Percentiles rank a stretch among this genome's conserved stretches.
Evolutionary conservation across 257 asterid species (phyloP).

Genomic region (Solanum habrochaites): DNA sequence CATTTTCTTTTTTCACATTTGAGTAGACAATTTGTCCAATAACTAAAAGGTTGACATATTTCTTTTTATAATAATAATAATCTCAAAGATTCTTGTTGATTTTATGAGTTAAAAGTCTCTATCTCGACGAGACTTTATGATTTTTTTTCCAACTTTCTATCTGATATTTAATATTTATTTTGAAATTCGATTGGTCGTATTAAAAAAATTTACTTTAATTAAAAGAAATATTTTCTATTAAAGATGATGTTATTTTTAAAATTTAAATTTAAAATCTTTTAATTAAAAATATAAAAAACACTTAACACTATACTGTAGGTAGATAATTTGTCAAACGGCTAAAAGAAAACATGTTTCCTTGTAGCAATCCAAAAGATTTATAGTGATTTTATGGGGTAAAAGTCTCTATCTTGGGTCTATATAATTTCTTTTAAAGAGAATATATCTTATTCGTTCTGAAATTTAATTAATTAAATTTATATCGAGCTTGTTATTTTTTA

Average conservation of each 20-base stretch:
- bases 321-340: background rate
- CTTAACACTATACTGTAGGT: no score
- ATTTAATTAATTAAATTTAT: no score
- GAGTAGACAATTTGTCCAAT: background rate
- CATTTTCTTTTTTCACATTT: background rate
- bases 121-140: background rate
- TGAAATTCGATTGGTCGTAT: background rate
- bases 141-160: background rate
- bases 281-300: background rate
- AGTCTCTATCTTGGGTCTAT: background rate
- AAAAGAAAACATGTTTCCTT: background rate
- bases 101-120: background rate
- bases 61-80: no score
- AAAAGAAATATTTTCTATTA: background rate
- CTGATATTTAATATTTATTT: accelerated
- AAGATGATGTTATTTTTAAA: background rate
- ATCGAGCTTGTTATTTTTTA: background rate
- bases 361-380: background rate
- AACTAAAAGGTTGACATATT: background rate
- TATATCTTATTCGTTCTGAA: background rate
- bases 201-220: accelerated
- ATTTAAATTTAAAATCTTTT: background rate
- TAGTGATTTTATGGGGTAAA: background rate
- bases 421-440: background rate
- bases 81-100: background rate